Evolutionary conservation across 345 rosid genomes (phyloP), one percentile per base, ranked within the genome.

Genomic region (Salix viminalis): DNA sequence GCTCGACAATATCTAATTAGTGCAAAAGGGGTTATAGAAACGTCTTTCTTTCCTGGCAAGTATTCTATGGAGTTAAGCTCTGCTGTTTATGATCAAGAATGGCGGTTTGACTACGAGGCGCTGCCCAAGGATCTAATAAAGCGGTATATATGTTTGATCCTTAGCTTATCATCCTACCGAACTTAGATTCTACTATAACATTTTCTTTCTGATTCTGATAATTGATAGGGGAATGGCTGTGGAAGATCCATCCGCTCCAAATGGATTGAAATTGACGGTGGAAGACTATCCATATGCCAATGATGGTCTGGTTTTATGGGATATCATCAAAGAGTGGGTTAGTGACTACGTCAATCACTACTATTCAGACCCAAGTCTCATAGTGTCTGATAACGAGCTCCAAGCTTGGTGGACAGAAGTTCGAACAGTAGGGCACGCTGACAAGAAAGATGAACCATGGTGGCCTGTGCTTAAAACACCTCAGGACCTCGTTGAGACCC

Each of bases 21-120:
- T 71, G 90, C 83, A 3, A 86, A 70, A 15, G 94, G 97, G 5
- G 60, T 89, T 73, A 88, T 92, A n/a, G 97, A 92, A 85, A 65
- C 67, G 26, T 16, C 80, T 18, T 92, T 88, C 68, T 75, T 89
- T 41, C 90, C 89, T 0, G 85, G 85, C 6, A 89, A 83, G 77
- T 88, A 87, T 67, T 79, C 88, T 14, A 10, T 84, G 15, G 88
- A 87, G 85, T 75, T 88, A 34, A 77, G 91, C 74, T 87, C 97
- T 6, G 88, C 32, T 3, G 85, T 83, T n/a, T 88, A 88, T 70
- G 88, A 79, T 60, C 54, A 72, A 39, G 72, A 37, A 19, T 88
- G 93, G 91, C 84, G 83, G 23, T 89, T 89, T 48, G 90, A 88
- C 78, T 34, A 75, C 21, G 46, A 89, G 52, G 87, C 80, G 5